Evolutionary conservation across 2,329 filamentous ascomycete genomes (phyloP).

Genomic region (Xylogone sp.): DNA sequence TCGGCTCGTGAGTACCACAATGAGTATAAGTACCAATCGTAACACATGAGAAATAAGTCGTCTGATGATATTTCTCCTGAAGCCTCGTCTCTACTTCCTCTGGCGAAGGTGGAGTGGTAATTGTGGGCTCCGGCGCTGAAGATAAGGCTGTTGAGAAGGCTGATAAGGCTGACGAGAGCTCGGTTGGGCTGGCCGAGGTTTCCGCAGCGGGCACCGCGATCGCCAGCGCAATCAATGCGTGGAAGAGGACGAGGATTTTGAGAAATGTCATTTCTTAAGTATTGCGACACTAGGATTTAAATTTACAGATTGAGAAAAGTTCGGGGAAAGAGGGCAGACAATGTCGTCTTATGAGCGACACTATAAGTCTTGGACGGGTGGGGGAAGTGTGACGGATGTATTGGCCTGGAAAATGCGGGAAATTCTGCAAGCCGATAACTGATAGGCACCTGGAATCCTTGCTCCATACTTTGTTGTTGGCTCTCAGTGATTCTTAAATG

Average conservation of each 20-base stretch:
- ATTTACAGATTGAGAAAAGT: background rate
- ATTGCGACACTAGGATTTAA: too few relatives aligned
- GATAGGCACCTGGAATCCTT: background rate
- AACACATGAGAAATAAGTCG: slow-evolving; percentile 24
- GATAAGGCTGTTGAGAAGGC: background rate
- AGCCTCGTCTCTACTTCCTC: slow-evolving; percentile 7
- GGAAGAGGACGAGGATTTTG: background rate
- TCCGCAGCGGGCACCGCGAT: background rate
- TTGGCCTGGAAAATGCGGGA: background rate
- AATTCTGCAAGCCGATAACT: background rate
- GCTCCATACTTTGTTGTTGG: background rate
- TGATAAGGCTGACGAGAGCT: background rate
- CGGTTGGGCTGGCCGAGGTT: background rate
- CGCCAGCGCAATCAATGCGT: background rate
- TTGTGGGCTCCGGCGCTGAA: slow-evolving; percentile 1
- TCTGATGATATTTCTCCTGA: slow-evolving; percentile 25
- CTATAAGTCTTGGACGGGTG: background rate
- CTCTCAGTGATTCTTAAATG: background rate
- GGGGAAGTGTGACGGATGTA: background rate
- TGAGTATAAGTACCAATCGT: slow-evolving; percentile 12
- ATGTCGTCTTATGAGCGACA: background rate
- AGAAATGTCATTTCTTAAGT: background rate
- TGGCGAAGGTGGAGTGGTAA: slow-evolving; percentile 10
- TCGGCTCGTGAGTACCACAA: slow-evolving; percentile 25
- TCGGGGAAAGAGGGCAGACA: background rate